These are phyloP conservation scores for Gloeopeniophorella convolvens DNA, from an alignment of 768 basidiomycete genomes.

Conservation along the genomic window DNA sequence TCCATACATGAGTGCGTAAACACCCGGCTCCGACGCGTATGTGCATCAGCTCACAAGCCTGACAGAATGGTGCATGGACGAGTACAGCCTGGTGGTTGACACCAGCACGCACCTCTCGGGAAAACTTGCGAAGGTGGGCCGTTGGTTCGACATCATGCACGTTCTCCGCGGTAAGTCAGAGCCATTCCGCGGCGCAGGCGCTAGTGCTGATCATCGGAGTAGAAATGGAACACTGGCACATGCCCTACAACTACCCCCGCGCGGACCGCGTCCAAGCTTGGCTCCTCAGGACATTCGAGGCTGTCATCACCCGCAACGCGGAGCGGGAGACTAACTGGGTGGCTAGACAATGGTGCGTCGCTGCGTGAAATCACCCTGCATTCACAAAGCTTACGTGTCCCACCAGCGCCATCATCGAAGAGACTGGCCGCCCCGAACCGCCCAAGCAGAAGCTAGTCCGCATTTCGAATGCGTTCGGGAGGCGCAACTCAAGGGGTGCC, in stretches of 20 bases:
- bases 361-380: not conserved
- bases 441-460: constrained; percentile 5
- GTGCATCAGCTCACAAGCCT: no score
- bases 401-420: constrained; percentile 5
- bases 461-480: constrained; percentile 11
- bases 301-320: constrained; percentile 24
- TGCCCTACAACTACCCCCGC: constrained; percentile 35
- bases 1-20: constrained; percentile 4
- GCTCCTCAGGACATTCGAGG: constrained; percentile 28
- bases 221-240: constrained; percentile 44
- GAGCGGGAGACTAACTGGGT: constrained; percentile 19
- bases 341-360: constrained; percentile 25
- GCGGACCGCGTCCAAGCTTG: constrained; percentile 34
- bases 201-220: constrained; percentile 1
- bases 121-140: constrained; percentile 2
- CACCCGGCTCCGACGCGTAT: not conserved
- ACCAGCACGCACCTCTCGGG: not conserved
- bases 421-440: constrained; percentile 13
- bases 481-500: constrained; percentile 2
- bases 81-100: not conserved
- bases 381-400: not conserved
- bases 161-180: constrained; percentile 6
- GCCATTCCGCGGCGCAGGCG: not conserved
- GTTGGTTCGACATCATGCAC: constrained; percentile 1
- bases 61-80: constrained; percentile 8